These are phyloP conservation scores for Helotiales sp. DNA, from an alignment of 2,329 filamentous ascomycete genomes.

Conservation along the genomic window DNA sequence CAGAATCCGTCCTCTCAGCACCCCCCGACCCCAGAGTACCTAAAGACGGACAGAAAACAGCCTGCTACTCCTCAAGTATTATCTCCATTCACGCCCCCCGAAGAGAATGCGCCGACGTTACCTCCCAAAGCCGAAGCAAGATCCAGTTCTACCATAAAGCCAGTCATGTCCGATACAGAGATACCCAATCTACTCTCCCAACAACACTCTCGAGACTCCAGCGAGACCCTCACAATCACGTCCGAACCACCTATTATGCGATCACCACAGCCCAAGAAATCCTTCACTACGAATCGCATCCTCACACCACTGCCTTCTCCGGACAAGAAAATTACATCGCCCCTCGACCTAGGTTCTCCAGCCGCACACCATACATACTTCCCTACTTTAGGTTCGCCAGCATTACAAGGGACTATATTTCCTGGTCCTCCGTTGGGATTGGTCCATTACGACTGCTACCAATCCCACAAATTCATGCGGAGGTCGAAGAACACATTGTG, in stretches of 20 bases:
- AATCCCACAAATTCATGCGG: conserved; percentile 33
- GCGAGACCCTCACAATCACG: conserved; percentile 31
- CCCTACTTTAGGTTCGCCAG: conserved; percentile 19
- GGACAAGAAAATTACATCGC: conserved; percentile 18
- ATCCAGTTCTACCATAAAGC: conserved; percentile 1
- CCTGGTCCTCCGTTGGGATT: conserved; percentile 21
- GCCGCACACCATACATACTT: conserved; percentile 21
- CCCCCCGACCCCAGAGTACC: conserved; percentile 29
- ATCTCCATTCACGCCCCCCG: conserved; percentile 28
- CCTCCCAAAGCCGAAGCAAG: conserved; percentile 27
- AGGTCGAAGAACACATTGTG: conserved; percentile 29
- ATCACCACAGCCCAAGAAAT: conserved; percentile 31
- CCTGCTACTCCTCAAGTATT: conserved; percentile 20
- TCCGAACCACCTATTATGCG: conserved; percentile 23
- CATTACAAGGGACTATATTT: conserved; percentile 24
- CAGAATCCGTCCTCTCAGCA: conserved; percentile 13
- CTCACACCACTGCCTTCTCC: conserved; percentile 27
- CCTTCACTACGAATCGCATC: conserved; percentile 21
- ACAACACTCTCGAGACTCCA: conserved; percentile 25
- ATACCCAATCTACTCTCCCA: conserved; percentile 11
- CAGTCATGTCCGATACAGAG: conserved; percentile 4
- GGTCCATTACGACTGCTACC: conserved; percentile 34
- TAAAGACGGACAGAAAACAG: conserved; percentile 24
- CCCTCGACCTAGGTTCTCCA: conserved; percentile 16
- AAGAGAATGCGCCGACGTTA: conserved; percentile 21